Conservation (phyloP, 2,329 filamentous ascomycete genomes). For the Colletotrichum plurivorum region DNA sequence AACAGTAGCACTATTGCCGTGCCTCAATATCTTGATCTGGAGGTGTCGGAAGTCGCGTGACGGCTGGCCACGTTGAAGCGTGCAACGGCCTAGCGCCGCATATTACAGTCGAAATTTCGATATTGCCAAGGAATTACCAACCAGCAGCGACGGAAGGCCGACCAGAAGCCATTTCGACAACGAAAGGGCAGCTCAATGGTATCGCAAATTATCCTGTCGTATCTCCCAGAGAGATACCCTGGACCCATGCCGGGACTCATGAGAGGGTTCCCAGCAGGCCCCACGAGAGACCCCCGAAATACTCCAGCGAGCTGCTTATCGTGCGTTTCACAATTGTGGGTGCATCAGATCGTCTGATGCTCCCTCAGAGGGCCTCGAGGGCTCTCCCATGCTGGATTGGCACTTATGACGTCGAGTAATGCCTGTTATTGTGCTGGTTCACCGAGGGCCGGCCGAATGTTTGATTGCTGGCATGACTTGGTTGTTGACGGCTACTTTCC, state of each 20-base stretch:
- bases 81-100: background rate
- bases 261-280: constrained; percentile 20
- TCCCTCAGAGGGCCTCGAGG: constrained; percentile 22
- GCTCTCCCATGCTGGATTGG: constrained; percentile 4
- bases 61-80: background rate
- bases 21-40: background rate
- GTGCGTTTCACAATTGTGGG: constrained; percentile 37
- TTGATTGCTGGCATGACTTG: constrained; percentile 22
- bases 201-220: background rate
- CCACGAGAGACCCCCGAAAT: constrained; percentile 21
- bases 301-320: constrained; percentile 23
- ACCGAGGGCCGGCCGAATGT: constrained; percentile 16
- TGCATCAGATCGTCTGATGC: constrained; percentile 37
- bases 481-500: constrained; percentile 36
- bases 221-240: background rate
- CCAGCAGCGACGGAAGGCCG: constrained; percentile 6
- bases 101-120: background rate
- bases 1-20: constrained; percentile 1
- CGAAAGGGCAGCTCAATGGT: background rate
- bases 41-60: constrained; percentile 1
- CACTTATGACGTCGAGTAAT: constrained; percentile 33
- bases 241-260: constrained; percentile 27
- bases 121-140: constrained; percentile 15
- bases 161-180: constrained; percentile 14
- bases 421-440: constrained; percentile 2